These are phyloP conservation scores for Bryum argenteum DNA, from an alignment of 225 moss, liverwort and hornwort genomes.

Conservation along the genomic window DNA sequence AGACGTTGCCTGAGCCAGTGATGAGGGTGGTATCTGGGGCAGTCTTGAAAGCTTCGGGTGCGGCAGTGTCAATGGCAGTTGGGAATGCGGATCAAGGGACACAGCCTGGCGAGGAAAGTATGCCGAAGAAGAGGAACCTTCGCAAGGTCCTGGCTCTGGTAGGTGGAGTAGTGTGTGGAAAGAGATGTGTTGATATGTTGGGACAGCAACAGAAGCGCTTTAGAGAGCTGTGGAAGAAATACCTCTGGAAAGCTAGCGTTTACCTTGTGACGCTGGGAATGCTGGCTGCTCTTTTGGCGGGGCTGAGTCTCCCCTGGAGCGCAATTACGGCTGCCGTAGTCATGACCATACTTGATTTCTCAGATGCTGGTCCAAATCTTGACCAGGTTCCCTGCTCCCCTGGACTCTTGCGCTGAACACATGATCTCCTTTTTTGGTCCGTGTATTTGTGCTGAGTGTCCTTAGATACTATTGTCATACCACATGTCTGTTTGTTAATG, in stretches of 20 bases:
- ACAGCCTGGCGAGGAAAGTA: background rate
- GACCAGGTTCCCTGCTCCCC: constrained; percentile 52
- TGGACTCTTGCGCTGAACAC: background rate
- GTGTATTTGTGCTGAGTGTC: constrained; percentile 8
- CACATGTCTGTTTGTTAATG: background rate
- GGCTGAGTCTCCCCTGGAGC: constrained; percentile 79
- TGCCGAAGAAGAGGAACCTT: constrained; percentile 3
- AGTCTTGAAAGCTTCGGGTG: background rate
- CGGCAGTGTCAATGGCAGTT: background rate
- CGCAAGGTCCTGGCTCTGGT: background rate
- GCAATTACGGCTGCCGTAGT: constrained; percentile 76
- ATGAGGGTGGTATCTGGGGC: too few relatives aligned
- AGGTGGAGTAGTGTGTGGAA: background rate
- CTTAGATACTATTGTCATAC: background rate
- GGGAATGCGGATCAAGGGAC: constrained; percentile 18
- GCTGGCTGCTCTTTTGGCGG: constrained; percentile 79
- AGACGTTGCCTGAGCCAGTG: too few relatives aligned
- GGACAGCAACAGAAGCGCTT: constrained; percentile 3
- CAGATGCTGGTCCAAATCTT: constrained; percentile 87
- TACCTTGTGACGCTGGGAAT: constrained; percentile 80
- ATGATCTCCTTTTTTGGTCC: background rate
- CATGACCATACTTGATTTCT: constrained; percentile 72
- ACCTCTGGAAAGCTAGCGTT: constrained; percentile 55
- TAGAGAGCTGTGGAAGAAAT: background rate
- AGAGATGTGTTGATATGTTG: background rate